phyloP scores from a whole-genome alignment of 202 grass and related monocot genomes.

The Setaria viridis region DNA sequence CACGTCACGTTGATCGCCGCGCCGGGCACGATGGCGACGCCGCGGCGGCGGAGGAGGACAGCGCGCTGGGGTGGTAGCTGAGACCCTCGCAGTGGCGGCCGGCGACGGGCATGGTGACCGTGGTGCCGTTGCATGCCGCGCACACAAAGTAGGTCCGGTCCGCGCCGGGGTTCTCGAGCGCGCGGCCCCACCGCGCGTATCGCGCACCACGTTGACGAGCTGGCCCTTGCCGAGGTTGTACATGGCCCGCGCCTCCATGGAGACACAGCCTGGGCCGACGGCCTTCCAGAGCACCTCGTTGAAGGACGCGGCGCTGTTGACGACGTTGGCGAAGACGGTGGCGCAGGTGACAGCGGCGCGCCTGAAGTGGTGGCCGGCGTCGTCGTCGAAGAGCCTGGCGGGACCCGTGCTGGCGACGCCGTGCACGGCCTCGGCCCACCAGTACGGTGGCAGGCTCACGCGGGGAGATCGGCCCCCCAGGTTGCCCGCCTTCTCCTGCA shows the following conservation, averaged over 20 bases:
- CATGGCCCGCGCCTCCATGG: no score
- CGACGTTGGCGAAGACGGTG: constrained; percentile 59
- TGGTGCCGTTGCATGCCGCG: no score
- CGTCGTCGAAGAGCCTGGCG: background rate
- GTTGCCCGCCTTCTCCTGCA: no score
- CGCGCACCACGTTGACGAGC: no score
- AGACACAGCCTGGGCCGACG: constrained; percentile 25
- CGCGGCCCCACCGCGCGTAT: no score
- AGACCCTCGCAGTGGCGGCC: constrained; percentile 43
- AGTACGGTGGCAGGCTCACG: constrained; percentile 60
- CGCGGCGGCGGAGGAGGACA: background rate
- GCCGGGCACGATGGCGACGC: constrained; percentile 18
- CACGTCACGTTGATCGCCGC: constrained; percentile 16
- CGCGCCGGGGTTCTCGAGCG: no score
- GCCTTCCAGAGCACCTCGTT: constrained; percentile 50
- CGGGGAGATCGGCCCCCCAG: background rate
- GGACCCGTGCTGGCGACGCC: constrained; percentile 57
- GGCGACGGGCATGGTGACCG: no score
- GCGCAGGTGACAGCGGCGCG: constrained; percentile 44
- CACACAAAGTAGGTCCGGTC: no score
- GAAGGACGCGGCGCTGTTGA: constrained; percentile 55
- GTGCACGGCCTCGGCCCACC: constrained; percentile 78
- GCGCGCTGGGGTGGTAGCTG: constrained; percentile 24
- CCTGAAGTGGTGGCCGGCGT: no score
- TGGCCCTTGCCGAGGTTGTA: no score